Conservation (phyloP, 805 yeast species). For the Cyberlindnera sargentensis region DNA sequence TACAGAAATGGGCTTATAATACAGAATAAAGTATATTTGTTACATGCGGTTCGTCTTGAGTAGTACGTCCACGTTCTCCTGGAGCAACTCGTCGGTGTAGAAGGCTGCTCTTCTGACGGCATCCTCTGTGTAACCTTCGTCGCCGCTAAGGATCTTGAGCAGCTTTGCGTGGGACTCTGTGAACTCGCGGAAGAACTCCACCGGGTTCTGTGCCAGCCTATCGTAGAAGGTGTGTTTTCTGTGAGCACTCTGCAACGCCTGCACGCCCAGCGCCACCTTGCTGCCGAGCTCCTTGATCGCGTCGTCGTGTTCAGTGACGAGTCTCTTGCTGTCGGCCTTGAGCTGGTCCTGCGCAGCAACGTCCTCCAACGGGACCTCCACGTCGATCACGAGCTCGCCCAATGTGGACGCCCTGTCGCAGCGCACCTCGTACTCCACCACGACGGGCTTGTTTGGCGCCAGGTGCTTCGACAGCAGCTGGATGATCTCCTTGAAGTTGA, state of each 20-base stretch:
- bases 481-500: slow-evolving; percentile 66
- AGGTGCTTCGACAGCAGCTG: slow-evolving; percentile 62
- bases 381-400: slow-evolving; percentile 75
- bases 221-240: slow-evolving; percentile 74
- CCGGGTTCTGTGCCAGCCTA: slow-evolving; percentile 71
- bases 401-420: slow-evolving; percentile 73
- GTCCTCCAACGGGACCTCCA: slow-evolving; percentile 47
- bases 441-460: slow-evolving; percentile 74
- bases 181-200: slow-evolving; percentile 64
- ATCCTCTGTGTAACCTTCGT: slow-evolving; percentile 86
- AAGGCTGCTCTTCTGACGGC: slow-evolving; percentile 77
- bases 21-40: neutral
- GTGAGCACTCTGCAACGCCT: slow-evolving; percentile 42
- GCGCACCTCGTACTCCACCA: slow-evolving; percentile 64
- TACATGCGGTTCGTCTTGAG: slow-evolving; percentile 42
- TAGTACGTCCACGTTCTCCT: slow-evolving; percentile 72
- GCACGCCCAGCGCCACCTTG: slow-evolving; percentile 36
- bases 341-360: slow-evolving; percentile 22
- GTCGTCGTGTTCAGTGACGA: slow-evolving; percentile 22
- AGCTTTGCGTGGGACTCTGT: slow-evolving; percentile 76
- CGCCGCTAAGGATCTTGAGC: slow-evolving; percentile 80
- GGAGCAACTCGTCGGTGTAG: slow-evolving; percentile 66
- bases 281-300: slow-evolving; percentile 28
- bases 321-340: slow-evolving; percentile 26
- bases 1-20: too few species aligned